Evolutionary conservation across 352 stramenopile genomes (phyloP).

Genomic region (Globisporangium alternatum): DNA sequence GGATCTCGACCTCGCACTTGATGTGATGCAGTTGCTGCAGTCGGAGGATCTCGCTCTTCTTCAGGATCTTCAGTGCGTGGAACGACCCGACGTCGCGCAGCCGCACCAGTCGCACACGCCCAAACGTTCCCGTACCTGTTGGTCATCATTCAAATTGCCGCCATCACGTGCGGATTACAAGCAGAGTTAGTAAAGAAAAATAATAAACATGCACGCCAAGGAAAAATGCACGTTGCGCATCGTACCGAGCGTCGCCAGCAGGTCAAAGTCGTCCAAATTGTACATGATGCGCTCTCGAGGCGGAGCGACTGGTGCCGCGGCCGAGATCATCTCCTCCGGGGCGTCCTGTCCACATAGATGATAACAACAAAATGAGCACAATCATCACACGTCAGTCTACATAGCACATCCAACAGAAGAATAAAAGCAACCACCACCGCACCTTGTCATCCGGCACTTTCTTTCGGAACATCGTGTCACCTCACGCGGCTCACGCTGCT

Average conservation of each 20-base stretch:
- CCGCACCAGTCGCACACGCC: slow-evolving; percentile 81
- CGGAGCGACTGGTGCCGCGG: slow-evolving; percentile 32
- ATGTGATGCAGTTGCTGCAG: slow-evolving; percentile 91
- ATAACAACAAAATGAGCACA: not conserved
- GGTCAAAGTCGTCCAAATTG: slow-evolving; percentile 68
- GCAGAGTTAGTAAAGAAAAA: not conserved
- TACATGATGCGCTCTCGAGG: slow-evolving; percentile 39
- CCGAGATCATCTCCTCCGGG: slow-evolving; percentile 52
- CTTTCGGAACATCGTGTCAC: slow-evolving; percentile 35
- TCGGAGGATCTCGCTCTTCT: slow-evolving; percentile 89
- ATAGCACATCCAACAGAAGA: not conserved
- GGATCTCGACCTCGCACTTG: slow-evolving; percentile 90
- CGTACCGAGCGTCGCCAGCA: slow-evolving; percentile 68
- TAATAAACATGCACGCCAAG: not conserved
- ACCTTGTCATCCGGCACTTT: slow-evolving; percentile 41
- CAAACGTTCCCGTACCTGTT: slow-evolving; percentile 85
- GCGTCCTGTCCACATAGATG: slow-evolving; percentile 23
- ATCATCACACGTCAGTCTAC: not conserved
- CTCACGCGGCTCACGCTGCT: not conserved
- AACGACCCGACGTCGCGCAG: slow-evolving; percentile 53
- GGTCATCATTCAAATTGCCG: not conserved
- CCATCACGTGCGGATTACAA: not conserved
- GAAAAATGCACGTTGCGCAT: not conserved
- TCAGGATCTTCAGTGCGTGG: slow-evolving; percentile 91
- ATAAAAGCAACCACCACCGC: not conserved